These are phyloP conservation scores for Chaetomium cochliodes DNA, from an alignment of 495 filamentous ascomycete genomes.

Conservation along the genomic window DNA sequence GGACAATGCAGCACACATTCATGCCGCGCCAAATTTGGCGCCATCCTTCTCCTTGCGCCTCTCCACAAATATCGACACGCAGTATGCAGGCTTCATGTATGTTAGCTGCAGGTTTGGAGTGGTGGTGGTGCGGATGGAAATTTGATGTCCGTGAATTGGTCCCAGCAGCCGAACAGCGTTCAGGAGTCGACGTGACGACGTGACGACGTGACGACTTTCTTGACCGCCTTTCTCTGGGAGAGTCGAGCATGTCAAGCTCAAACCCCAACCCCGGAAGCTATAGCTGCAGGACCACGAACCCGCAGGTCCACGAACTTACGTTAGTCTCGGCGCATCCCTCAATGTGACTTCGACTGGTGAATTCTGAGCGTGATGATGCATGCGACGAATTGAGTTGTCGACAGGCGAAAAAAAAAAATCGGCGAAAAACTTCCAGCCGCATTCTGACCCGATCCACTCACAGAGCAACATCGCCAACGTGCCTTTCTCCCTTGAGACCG, in stretches of 20 bases:
- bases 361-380: constrained; percentile 2
- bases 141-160: constrained; percentile 2
- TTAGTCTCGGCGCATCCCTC: constrained; percentile 6
- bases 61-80: constrained; percentile 1
- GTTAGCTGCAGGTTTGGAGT: constrained; percentile 26
- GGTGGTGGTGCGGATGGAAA: constrained; percentile 17
- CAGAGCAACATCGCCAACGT: constrained; percentile 18
- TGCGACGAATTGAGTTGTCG: constrained; percentile 13
- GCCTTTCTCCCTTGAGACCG: constrained; percentile 6
- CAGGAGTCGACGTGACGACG: neutral
- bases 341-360: neutral
- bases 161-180: neutral
- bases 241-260: neutral
- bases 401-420: constrained; percentile 12
- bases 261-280: constrained; percentile 28
- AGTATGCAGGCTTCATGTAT: constrained; percentile 22
- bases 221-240: constrained; percentile 36
- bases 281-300: constrained; percentile 12
- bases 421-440: constrained; percentile 10
- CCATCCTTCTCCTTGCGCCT: neutral
- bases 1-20: constrained; percentile 12
- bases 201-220: neutral
- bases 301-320: neutral
- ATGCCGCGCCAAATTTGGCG: neutral
- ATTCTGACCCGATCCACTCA: constrained; percentile 16